Conservation (phyloP, 2,329 filamentous ascomycete genomes). For the Exophiala xenobiotica region DNA sequence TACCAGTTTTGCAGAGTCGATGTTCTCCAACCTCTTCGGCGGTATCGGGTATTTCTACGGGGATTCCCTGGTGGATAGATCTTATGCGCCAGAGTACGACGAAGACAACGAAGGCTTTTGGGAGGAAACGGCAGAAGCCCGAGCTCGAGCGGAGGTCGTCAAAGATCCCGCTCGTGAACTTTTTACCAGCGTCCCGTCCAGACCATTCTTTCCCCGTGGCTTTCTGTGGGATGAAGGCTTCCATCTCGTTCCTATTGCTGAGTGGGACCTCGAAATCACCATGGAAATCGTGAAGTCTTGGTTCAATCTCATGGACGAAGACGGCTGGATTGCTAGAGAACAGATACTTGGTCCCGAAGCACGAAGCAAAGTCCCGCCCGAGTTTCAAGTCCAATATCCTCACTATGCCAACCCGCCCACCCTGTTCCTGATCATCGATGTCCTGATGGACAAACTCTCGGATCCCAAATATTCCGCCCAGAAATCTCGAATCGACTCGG, state of each 20-base stretch:
- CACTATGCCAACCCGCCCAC: conserved; percentile 98
- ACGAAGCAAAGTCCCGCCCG: conserved; percentile 85
- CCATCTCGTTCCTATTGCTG: conserved; percentile 83
- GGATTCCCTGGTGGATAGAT: conserved; percentile 82
- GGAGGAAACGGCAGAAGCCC: conserved; percentile 82
- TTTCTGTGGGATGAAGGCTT: conserved; percentile 99
- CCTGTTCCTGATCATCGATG: conserved; percentile 82
- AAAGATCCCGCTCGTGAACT: conserved; percentile 82
- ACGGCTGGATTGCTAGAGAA: conserved; percentile 96
- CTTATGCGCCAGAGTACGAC: conserved; percentile 87
- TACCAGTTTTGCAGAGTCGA: conserved; percentile 75
- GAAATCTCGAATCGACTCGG: conserved; percentile 30
- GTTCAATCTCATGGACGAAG: conserved; percentile 93
- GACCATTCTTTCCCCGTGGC: conserved; percentile 92
- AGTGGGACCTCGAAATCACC: conserved; percentile 90
- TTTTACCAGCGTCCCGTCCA: conserved; percentile 86
- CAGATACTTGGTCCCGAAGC: conserved; percentile 92
- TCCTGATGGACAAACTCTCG: conserved; percentile 73
- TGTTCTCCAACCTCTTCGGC: conserved; percentile 91
- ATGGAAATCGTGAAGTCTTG: conserved; percentile 88
- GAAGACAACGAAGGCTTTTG: conserved; percentile 95
- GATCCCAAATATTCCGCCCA: conserved; percentile 33
- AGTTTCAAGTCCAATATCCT: conserved; percentile 94
- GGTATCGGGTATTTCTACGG: conserved; percentile 96
- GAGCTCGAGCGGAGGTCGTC: conserved; percentile 65